phyloP scores from a whole-genome alignment of 73 alveolate species.

The Tetrahymena elliotti region DNA sequence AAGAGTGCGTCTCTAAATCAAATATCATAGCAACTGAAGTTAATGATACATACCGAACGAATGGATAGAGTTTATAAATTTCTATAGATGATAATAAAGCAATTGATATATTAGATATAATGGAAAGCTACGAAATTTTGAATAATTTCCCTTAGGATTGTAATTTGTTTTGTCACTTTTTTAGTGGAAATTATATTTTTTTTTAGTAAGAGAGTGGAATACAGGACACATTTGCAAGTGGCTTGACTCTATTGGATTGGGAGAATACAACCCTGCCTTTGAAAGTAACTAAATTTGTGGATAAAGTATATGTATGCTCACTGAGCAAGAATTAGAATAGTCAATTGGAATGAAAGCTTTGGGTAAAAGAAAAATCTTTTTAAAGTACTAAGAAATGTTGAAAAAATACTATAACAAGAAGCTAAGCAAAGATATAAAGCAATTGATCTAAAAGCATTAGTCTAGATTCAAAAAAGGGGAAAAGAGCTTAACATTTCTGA shows the following conservation, averaged over 20 bases:
- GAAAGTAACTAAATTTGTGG: conserved; percentile 18
- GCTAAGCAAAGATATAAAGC: not conserved
- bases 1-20: not conserved
- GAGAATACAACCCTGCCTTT: not conserved
- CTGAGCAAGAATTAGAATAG: conserved; percentile 20
- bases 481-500: not conserved
- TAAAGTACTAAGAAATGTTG: conserved; percentile 6
- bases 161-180: not conserved
- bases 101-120: not conserved
- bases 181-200: not conserved
- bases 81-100: not conserved
- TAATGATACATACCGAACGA: not conserved
- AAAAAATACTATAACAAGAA: conserved; percentile 16
- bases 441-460: not conserved
- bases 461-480: conserved; percentile 1
- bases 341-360: conserved; percentile 5
- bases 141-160: not conserved
- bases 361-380: conserved; percentile 23
- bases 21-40: not conserved
- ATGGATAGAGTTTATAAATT: not conserved
- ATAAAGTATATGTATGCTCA: conserved; percentile 4
- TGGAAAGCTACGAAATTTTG: not conserved
- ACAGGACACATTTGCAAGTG: not conserved
- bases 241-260: not conserved
- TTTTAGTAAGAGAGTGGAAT: not conserved